phyloP scores from a whole-genome alignment of 2,329 filamentous ascomycete genomes.

The Aureobasidium sp. region DNA sequence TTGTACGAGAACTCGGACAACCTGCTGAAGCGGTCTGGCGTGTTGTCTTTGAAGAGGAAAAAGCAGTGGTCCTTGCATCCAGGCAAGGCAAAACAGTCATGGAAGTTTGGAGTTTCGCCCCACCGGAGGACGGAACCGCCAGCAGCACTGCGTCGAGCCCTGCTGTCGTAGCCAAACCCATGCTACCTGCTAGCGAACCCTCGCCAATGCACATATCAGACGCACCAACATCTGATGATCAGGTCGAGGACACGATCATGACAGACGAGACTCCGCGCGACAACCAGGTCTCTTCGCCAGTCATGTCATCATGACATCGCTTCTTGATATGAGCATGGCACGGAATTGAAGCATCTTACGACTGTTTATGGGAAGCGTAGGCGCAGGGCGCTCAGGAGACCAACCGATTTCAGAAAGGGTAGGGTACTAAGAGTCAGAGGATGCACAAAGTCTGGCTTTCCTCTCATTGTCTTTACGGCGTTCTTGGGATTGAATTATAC shows the following conservation, averaged over 20 bases:
- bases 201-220: slow-evolving; percentile 10
- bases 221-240: background rate
- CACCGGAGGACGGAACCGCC: slow-evolving; percentile 11
- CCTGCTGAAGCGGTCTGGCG: slow-evolving; percentile 95
- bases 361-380: slow-evolving; percentile 6
- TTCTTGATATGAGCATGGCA: background rate
- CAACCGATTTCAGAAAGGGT: background rate
- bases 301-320: background rate
- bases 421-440: background rate
- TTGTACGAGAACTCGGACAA: slow-evolving; percentile 84
- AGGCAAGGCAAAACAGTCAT: slow-evolving; percentile 83
- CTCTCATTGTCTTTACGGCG: background rate
- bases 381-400: slow-evolving; percentile 4
- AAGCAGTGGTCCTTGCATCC: slow-evolving; percentile 91
- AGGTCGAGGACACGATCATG: slow-evolving; percentile 7
- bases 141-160: slow-evolving; percentile 6
- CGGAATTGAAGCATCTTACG: background rate
- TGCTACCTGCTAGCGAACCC: background rate
- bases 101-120: slow-evolving; percentile 58
- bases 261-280: background rate
- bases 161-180: background rate
- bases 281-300: background rate
- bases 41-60: slow-evolving; percentile 96
- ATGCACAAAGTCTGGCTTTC: background rate
- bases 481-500: background rate